Evolutionary conservation across 2,329 filamentous ascomycete genomes (phyloP), one percentile per base, ranked within the genome.

Genomic region (Penicillium sp.): DNA sequence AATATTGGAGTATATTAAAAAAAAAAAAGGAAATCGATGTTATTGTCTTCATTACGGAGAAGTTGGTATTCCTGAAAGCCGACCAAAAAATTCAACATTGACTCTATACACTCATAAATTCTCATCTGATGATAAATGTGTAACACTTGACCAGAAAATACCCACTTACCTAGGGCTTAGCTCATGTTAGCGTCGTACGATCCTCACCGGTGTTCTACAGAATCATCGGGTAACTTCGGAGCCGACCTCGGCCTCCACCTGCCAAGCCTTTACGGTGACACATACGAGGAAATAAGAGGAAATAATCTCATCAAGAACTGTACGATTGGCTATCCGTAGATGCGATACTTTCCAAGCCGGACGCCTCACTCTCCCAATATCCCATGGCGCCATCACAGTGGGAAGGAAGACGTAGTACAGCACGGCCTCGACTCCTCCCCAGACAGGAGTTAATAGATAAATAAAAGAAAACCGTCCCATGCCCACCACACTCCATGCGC

Each of bases 401-500:
- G 52, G 51, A 44, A 55, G 39, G 56, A 44, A 55, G 44, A 52
- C 37, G 41, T 47, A 59, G 45, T 54, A 48, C 52, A 60, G 52
- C 50, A 46, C 33, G 50, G 14, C 50, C 49, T 46, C 43, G 47
- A 48, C 43, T 55, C 49, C 46, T 52, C 46, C 48, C 47, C 31
- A 54, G 16, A 47, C 24, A 52, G 49, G 49, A 44, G 37, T 52
- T 27, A 33, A 46, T 46, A n/a, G 37, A 52, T 45, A 46, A 33
- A 47, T 47, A 53, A 48, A 43, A 47, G 46, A 52, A 66, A 55
- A 63, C 62, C 69, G 61, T 59, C 64, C 70, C 66, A 63, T 67
- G 64, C 63, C 70, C 59, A 64, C 60, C 67, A 63, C 69, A 69
- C 70, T 71, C 70, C 70, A 54, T 63, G 61, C 61, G 60, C 57